Evolutionary conservation across 345 rosid species (phyloP).

Genomic region (Euphorbia peplus): DNA sequence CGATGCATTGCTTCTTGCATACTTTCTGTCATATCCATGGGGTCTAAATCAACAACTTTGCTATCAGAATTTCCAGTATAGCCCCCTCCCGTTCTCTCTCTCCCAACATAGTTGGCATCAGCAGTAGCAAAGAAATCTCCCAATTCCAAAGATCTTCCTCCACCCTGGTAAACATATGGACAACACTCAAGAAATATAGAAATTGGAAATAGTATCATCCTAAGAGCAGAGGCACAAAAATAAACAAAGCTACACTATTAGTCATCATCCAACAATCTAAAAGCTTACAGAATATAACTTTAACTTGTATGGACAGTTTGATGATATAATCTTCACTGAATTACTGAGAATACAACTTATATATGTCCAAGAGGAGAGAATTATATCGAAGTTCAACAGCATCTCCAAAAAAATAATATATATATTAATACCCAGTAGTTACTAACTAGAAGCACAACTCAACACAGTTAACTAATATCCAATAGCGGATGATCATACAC

Average conservation of each 20-base stretch:
- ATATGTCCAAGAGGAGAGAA: neutral
- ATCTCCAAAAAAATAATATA: too few relatives aligned
- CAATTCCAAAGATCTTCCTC: constrained; percentile 57
- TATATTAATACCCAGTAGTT: neutral
- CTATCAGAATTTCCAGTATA: constrained; percentile 38
- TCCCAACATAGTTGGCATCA: constrained; percentile 52
- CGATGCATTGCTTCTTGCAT: constrained; percentile 99
- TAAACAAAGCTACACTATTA: neutral
- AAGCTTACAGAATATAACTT: neutral
- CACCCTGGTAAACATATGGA: constrained; percentile 48
- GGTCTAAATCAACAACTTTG: constrained; percentile 51
- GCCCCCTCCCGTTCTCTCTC: constrained; percentile 46
- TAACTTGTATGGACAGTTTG: neutral
- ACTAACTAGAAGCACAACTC: neutral
- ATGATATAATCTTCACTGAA: neutral
- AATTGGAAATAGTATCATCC: constrained; percentile 3
- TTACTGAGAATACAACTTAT: neutral
- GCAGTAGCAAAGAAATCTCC: constrained; percentile 77
- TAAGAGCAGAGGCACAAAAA: neutral
- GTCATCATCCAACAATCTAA: neutral
- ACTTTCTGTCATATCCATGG: constrained; percentile 96
- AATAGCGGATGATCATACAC: too few relatives aligned
- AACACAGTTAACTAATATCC: neutral
- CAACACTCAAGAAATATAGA: constrained; percentile 19
- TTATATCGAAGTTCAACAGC: too few relatives aligned